Conservation (phyloP, 2,329 filamentous ascomycete genomes). For the Talaromyces amestolkiae region DNA sequence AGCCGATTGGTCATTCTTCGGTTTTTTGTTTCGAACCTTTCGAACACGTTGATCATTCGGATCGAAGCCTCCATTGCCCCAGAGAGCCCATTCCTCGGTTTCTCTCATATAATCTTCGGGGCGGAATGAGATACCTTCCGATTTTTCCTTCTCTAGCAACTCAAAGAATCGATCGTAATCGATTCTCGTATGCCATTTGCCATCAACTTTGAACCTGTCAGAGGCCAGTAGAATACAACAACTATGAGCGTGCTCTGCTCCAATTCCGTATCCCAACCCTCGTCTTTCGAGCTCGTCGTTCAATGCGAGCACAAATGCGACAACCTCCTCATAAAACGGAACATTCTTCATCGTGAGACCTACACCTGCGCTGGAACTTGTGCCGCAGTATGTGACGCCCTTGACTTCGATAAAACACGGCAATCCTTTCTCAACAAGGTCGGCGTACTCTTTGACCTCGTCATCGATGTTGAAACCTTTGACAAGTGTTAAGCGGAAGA, state of each 20-base stretch:
- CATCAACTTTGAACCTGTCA: constrained; percentile 71
- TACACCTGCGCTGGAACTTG: constrained; percentile 75
- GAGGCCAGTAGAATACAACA: constrained; percentile 88
- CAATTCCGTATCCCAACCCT: constrained; percentile 82
- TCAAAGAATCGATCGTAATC: constrained; percentile 88
- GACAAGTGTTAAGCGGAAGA: constrained; percentile 91
- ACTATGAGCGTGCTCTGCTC: constrained; percentile 90
- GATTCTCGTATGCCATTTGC: constrained; percentile 87
- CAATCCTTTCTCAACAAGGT: constrained; percentile 78
- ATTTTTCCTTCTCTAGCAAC: constrained; percentile 64
- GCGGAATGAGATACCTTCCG: constrained; percentile 64
- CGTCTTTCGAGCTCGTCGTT: constrained; percentile 65
- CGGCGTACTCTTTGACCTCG: constrained; percentile 84
- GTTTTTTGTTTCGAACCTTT: constrained; percentile 66
- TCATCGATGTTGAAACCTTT: constrained; percentile 98
- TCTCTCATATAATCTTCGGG: constrained; percentile 90
- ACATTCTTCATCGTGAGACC: constrained; percentile 97
- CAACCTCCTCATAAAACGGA: constrained; percentile 89
- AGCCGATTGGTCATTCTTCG: constrained; percentile 19
- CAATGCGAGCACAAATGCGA: constrained; percentile 74
- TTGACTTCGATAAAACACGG: constrained; percentile 95
- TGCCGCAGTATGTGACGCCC: constrained; percentile 95
- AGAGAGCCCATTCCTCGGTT: constrained; percentile 91
- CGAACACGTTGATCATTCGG: constrained; percentile 84
- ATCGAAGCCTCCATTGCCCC: constrained; percentile 93